phyloP scores from a whole-genome alignment of 768 basidiomycete species.

The Xerocomellus chrysenteron region DNA sequence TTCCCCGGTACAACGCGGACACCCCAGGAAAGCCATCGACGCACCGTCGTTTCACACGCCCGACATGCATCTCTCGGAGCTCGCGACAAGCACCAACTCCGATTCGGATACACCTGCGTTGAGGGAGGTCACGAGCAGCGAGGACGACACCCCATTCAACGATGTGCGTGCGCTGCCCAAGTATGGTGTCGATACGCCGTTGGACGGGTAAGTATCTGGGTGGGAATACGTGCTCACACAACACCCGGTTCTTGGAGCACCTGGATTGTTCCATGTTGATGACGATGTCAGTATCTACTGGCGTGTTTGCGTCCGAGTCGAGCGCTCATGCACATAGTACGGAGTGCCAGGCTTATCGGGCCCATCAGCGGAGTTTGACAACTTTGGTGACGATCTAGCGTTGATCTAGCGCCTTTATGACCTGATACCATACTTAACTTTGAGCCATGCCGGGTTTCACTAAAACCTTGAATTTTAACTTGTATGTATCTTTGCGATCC shows the following conservation, averaged over 20 bases:
- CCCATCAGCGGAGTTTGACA: no score
- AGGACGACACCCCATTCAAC: constrained; percentile 20
- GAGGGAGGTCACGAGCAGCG: constrained; percentile 7
- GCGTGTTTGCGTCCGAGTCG: constrained; percentile 10
- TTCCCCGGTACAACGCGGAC: not conserved
- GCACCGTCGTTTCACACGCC: constrained; percentile 10
- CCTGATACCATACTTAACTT: no score
- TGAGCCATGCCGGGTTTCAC: no score
- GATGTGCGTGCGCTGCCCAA: constrained; percentile 16
- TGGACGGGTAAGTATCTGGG: not conserved
- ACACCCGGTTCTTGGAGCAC: constrained; percentile 27
- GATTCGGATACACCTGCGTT: constrained; percentile 11
- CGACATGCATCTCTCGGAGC: constrained; percentile 17
- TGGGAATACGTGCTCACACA: not conserved
- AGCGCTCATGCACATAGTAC: not conserved
- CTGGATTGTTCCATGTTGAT: constrained; percentile 13
- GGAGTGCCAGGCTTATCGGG: no score
- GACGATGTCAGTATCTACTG: constrained; percentile 9
- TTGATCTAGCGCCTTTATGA: no score
- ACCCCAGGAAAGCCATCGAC: constrained; percentile 1
- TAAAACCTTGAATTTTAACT: no score
- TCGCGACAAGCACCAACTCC: not conserved
- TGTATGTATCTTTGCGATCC: no score
- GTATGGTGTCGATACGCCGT: constrained; percentile 11
- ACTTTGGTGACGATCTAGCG: no score